phyloP scores from a whole-genome alignment of 495 filamentous ascomycete genomes.

The Amphirosellinia nigrospora region DNA sequence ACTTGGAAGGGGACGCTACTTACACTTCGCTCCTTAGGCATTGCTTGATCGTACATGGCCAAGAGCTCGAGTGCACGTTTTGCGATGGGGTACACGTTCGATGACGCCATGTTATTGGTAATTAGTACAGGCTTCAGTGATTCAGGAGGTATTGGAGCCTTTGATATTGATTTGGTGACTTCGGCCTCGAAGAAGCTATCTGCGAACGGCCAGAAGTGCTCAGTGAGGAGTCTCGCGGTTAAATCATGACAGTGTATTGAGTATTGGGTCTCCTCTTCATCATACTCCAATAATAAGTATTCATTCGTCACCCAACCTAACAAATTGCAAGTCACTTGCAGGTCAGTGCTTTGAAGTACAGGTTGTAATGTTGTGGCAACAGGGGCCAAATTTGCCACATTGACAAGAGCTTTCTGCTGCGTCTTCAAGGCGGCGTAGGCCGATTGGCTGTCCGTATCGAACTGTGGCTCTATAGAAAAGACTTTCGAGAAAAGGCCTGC shows the following conservation, averaged over 20 bases:
- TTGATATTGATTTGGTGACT: conserved; percentile 56
- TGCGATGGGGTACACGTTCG: conserved; percentile 63
- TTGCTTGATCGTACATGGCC: conserved; percentile 75
- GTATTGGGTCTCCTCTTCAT: conserved; percentile 72
- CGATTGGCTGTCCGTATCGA: conserved; percentile 47
- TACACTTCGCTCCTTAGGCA: conserved; percentile 74
- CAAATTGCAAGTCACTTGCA: conserved; percentile 71
- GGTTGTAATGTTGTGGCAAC: conserved; percentile 53
- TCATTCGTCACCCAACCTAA: conserved; percentile 83
- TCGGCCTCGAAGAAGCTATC: conserved; percentile 58
- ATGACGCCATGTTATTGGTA: conserved; percentile 60
- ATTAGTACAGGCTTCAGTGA: conserved; percentile 50
- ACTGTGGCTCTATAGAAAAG: conserved; percentile 57
- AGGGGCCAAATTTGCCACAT: conserved; percentile 52
- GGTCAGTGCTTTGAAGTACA: conserved; percentile 47
- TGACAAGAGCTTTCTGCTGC: conserved; percentile 48
- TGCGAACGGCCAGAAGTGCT: conserved; percentile 60
- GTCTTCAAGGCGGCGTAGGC: conserved; percentile 50
- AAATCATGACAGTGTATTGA: conserved; percentile 72
- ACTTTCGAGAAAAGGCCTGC: conserved; percentile 52
- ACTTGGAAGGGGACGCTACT: conserved; percentile 40
- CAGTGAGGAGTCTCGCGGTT: conserved; percentile 61
- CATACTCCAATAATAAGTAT: conserved; percentile 75
- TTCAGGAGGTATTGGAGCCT: conserved; percentile 47
- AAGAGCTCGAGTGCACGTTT: conserved; percentile 83